Conservation (phyloP, 768 basidiomycete genomes). For the Leccinum longicurvipes region DNA sequence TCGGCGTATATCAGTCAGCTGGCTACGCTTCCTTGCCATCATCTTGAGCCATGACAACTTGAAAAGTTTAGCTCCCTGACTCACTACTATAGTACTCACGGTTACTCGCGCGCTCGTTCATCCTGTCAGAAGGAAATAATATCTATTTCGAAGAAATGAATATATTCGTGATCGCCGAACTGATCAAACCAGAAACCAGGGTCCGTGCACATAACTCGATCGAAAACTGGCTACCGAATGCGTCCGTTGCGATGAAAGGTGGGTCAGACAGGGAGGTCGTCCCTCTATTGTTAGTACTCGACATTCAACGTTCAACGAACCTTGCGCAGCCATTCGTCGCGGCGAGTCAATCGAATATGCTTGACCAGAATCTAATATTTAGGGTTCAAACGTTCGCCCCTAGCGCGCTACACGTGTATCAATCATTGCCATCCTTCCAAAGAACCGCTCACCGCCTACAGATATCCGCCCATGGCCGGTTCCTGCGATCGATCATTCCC, state of each 20-base stretch:
- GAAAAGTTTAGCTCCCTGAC: not conserved
- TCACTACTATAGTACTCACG: not conserved
- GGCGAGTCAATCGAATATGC: not conserved
- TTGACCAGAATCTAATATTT: not conserved
- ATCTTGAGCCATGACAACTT: not conserved
- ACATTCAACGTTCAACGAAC: constrained; percentile 3
- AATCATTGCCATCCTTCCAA: not conserved
- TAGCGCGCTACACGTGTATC: constrained; percentile 17
- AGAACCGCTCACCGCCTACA: constrained; percentile 3
- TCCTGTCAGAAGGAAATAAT: not conserved
- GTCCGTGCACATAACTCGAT: constrained; percentile 2
- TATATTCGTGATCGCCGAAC: constrained; percentile 15
- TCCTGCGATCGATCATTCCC: constrained; percentile 8
- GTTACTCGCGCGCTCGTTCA: not conserved
- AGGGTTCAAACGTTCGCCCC: constrained; percentile 10
- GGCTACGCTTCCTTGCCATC: not conserved
- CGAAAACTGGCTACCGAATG: constrained; percentile 1
- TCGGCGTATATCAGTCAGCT: not conserved
- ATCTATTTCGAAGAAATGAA: not conserved
- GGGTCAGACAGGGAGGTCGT: not conserved
- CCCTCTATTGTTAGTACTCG: constrained; percentile 7
- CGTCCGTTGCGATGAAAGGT: not conserved
- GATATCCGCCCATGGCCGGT: not conserved
- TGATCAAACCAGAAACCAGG: constrained; percentile 1
- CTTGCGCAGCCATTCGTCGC: constrained; percentile 3